A percentile compares a stretch with the other conserved stretches of the same genome.
phyloP scores from a whole-genome alignment of 2,329 filamentous ascomycete genomes.

The Dactylella cylindrospora region DNA sequence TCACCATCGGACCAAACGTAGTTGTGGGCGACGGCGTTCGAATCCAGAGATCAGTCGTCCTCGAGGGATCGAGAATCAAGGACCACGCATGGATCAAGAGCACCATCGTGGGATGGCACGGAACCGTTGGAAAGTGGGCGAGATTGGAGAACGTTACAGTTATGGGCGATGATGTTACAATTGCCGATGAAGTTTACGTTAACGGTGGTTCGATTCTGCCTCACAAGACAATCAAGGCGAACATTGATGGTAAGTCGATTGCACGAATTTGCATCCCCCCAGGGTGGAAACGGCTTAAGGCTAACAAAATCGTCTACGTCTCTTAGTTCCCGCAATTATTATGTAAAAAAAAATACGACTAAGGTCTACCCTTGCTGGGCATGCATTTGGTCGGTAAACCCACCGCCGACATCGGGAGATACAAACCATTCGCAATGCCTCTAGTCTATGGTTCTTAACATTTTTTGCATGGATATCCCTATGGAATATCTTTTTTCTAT shows the following conservation, averaged over 20 bases:
- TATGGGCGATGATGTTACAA: constrained; percentile 93
- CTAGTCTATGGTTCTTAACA: too few relatives aligned
- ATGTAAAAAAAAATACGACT: constrained; percentile 56
- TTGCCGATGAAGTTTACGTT: constrained; percentile 97
- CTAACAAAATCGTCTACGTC: constrained; percentile 7
- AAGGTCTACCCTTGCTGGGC: too few relatives aligned
- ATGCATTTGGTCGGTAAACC: too few relatives aligned
- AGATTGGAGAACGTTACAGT: constrained; percentile 98
- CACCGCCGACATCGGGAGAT: too few relatives aligned
- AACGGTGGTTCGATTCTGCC: constrained; percentile 94
- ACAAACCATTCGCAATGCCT: too few relatives aligned
- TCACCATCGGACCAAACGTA: constrained; percentile 90
- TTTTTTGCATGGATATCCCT: too few relatives aligned
- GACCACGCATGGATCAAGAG: constrained; percentile 99
- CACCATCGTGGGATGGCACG: constrained; percentile 98
- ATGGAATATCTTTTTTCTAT: too few relatives aligned
- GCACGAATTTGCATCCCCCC: neutral
- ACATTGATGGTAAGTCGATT: constrained; percentile 71
- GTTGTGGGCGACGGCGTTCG: constrained; percentile 91
- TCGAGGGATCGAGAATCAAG: constrained; percentile 90
- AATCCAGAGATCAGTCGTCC: constrained; percentile 86
- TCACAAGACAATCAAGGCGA: constrained; percentile 98
- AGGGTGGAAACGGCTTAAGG: neutral
- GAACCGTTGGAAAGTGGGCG: constrained; percentile 90
- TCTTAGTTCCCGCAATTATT: constrained; percentile 55